These are phyloP conservation scores for Dothideomycetes sp. DNA, from an alignment of 2,329 filamentous ascomycete genomes.

Conservation along the genomic window DNA sequence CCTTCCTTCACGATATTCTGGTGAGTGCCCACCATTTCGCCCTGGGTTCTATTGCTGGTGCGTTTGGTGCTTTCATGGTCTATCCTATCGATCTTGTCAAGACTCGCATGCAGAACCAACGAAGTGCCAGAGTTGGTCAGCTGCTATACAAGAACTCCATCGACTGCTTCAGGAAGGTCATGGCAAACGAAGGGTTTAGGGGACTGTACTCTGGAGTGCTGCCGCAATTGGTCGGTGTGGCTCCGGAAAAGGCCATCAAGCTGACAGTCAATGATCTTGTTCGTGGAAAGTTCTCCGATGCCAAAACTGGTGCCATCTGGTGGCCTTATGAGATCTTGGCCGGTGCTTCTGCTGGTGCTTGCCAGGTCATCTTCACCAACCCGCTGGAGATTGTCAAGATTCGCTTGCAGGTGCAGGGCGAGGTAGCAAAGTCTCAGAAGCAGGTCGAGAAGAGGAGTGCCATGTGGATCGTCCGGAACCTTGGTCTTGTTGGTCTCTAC, in stretches of 20 bases:
- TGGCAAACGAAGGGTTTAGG: slow-evolving; percentile 79
- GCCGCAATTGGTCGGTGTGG: slow-evolving; percentile 91
- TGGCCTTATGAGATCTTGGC: slow-evolving; percentile 66
- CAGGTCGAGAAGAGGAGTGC: slow-evolving; percentile 79
- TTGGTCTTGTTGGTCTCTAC: slow-evolving; percentile 89
- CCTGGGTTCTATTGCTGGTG: slow-evolving; percentile 81
- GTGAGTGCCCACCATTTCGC: slow-evolving; percentile 85
- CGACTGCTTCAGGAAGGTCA: slow-evolving; percentile 87
- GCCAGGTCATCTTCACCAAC: slow-evolving; percentile 97
- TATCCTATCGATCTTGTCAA: slow-evolving; percentile 98
- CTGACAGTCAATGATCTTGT: slow-evolving; percentile 95
- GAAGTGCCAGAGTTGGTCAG: slow-evolving; percentile 70
- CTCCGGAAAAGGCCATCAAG: slow-evolving; percentile 99
- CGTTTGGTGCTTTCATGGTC: slow-evolving; percentile 98
- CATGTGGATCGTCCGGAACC: slow-evolving; percentile 94
- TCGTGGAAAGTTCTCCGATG: slow-evolving; percentile 61
- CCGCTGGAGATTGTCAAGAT: slow-evolving; percentile 99
- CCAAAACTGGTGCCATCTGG: slow-evolving; percentile 62
- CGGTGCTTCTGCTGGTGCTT: slow-evolving; percentile 80
- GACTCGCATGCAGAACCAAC: slow-evolving; percentile 96
- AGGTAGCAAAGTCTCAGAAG: slow-evolving; percentile 68
- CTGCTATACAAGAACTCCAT: slow-evolving; percentile 93
- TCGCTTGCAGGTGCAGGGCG: slow-evolving; percentile 90
- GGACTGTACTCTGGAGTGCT: slow-evolving; percentile 91
- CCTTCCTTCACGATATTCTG: slow-evolving; percentile 52